These are phyloP conservation scores for Xylaria acuta DNA, from an alignment of 495 filamentous ascomycete species.

Conservation along the genomic window DNA sequence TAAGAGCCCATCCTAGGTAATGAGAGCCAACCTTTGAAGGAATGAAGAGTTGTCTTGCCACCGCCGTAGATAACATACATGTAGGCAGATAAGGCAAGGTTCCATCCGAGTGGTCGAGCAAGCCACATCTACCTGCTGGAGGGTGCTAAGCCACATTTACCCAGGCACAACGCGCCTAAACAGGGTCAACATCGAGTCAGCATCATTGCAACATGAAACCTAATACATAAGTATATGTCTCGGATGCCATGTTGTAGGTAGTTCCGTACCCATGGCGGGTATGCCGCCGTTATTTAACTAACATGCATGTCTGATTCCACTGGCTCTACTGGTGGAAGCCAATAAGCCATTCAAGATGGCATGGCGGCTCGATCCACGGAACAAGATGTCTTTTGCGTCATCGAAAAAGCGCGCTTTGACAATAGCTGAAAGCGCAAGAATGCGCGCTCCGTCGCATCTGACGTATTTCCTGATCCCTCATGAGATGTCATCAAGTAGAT, in stretches of 20 bases:
- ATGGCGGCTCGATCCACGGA: constrained; percentile 18
- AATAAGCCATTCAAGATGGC: neutral
- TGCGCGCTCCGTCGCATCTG: neutral
- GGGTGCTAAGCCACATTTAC: neutral
- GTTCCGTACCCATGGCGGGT: neutral
- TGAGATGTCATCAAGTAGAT: neutral
- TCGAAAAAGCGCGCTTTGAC: constrained; percentile 21
- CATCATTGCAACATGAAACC: neutral
- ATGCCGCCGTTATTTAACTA: neutral
- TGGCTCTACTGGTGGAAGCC: neutral
- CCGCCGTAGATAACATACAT: too few relatives aligned
- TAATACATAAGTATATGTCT: neutral
- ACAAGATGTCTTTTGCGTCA: constrained; percentile 24
- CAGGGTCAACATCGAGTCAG: neutral
- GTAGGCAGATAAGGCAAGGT: too few relatives aligned
- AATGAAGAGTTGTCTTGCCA: too few relatives aligned
- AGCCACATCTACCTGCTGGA: neutral
- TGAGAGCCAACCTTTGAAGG: too few relatives aligned
- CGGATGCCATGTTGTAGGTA: neutral
- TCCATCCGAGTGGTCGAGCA: too few relatives aligned
- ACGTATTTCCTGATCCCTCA: neutral
- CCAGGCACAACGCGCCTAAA: neutral
- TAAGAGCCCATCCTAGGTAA: too few relatives aligned
- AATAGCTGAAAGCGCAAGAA: neutral
- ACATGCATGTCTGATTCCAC: neutral